Base-by-base conservation (phyloP, 371 early-diverging fungal genomes). In the Mucor mucedo region DNA sequence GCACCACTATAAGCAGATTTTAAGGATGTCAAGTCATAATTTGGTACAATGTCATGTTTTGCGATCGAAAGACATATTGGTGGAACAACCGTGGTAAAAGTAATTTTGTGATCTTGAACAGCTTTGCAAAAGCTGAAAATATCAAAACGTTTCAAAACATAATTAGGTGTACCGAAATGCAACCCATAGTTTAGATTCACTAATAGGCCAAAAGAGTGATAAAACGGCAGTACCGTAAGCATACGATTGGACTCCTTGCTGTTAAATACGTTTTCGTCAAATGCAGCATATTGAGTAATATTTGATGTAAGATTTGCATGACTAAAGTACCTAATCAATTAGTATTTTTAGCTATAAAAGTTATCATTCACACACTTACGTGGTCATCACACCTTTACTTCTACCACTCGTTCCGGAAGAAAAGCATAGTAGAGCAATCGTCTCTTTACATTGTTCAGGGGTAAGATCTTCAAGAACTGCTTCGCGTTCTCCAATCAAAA, bases 311-410 rank as follows among this genome's bases (percentile, higher is more conserved):
- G 78, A 70, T 95, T 96, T 60, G 68, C 56, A 71, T 95, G 95
- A 0, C 79, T 79, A 54, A 47, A 21, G 35, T 35, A 4, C 35
- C 8, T 6, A 35, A 35, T 35, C 21, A 21, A 21, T 21, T 21
- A 21, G 21, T 21, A 21, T 21, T 21, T 21, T 21, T 21, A 21
- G 1, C 21, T 21, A 52, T 33, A 30, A 27, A 7, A 66, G 21
- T 35, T 0, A 35, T 21, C 35, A 35, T 8, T 6, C 35, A 35
- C 35, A 35, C 35, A 62, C 76, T 68, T 70, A 77, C 80, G 93
- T 90, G 3, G 92, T 84, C 77, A 87, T 81, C 3, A 94, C 95
- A 40, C 94, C 95, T 74, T 95, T 90, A 66, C 86, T 76, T 16
- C 14, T 75, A 49, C 91, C 91, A 1, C 91, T 89, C 5, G 92